Evolutionary conservation across 176 grass and related monocot species (phyloP).

Genomic region (Aechmea fasciata): DNA sequence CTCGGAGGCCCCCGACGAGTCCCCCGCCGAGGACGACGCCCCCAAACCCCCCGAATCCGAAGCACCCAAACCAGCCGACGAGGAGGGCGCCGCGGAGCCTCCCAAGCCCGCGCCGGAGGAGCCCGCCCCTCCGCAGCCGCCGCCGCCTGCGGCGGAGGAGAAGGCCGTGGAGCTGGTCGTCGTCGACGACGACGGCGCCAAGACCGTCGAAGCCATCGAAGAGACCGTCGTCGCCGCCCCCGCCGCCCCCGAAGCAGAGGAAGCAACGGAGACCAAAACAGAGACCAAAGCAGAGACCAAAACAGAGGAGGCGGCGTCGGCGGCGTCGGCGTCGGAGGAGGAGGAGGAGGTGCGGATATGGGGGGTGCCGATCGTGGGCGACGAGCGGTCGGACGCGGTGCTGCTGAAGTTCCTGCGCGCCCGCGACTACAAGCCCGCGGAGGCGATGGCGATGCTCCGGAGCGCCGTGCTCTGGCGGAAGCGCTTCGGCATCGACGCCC

Average conservation of each 20-base stretch:
- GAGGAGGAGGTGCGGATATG: constrained; percentile 56
- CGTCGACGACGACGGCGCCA: constrained; percentile 50
- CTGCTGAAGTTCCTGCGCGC: constrained; percentile 95
- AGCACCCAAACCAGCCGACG: constrained; percentile 35
- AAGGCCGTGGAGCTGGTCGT: constrained; percentile 21
- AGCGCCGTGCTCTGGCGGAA: constrained; percentile 81
- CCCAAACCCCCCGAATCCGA: constrained; percentile 15
- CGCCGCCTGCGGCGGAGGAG: constrained; percentile 26
- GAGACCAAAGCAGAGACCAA: constrained; percentile 10
- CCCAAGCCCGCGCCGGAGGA: constrained; percentile 7
- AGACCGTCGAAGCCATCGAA: constrained; percentile 53
- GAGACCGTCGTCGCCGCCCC: constrained; percentile 41
- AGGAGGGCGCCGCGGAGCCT: constrained; percentile 15
- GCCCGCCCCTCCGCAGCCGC: too few species aligned
- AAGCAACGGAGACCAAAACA: constrained; percentile 24
- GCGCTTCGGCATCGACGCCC: constrained; percentile 70
- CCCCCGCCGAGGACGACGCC: constrained; percentile 16
- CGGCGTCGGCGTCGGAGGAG: constrained; percentile 5
- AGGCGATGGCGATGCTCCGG: constrained; percentile 75
- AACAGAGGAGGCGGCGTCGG: too few species aligned
- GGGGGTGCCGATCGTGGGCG: constrained; percentile 76
- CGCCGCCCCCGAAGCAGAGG: constrained; percentile 24
- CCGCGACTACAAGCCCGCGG: constrained; percentile 90
- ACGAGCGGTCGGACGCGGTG: constrained; percentile 68
- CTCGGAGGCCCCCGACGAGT: constrained; percentile 24